Evolutionary conservation across 192 early-diverging fungal genomes (phyloP), one percentile per base, ranked within the genome.

Genomic region (Helicostylum pulchrum): DNA sequence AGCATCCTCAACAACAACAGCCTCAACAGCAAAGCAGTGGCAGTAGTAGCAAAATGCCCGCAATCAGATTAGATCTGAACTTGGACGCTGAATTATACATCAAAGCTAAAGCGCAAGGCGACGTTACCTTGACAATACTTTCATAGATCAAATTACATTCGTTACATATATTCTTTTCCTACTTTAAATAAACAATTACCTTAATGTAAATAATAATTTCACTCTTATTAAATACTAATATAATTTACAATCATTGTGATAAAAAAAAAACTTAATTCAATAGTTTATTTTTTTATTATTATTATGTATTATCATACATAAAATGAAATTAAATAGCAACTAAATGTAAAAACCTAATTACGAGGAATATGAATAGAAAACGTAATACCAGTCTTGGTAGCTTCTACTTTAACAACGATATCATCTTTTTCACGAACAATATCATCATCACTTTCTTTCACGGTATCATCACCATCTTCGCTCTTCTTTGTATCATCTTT

Each of bases 351-450:
- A 49, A 19, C 26, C 53, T 64, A 64, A 21, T 53, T 36, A 2
- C 64, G 54, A 50, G 64, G 64, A 43, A 66, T 66, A 43, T 66
- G 64, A 43, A 66, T 55, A 31, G 44, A 49, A 54, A 66, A 66
- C 3, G 64, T 55, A 7, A 66, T 58, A 31, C 64, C 64, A 8
- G 36, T 58, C 10, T 66, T 66, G 2, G 53, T 66, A n/a, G 64
- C 64, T 55, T 66, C 64, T 11, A 66, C 64, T 17, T 55, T 66
- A 19, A 66, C 56, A 21, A 66, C 53, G 1, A 66, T 46, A 36
- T 66, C 64, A 8, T 56, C 54, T 39, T 56, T 56, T 19, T 56
- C 54, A 56, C 54, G 31, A 39, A 39, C 54, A 9, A 30, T 34
- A 7, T 19, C 32, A 39, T 34, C 34, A 39, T 19, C 34, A 7